Evolutionary conservation across 805 yeast genomes (phyloP), one percentile per base, ranked within the genome.

Genomic region (Hagleromyces aurorensis): DNA sequence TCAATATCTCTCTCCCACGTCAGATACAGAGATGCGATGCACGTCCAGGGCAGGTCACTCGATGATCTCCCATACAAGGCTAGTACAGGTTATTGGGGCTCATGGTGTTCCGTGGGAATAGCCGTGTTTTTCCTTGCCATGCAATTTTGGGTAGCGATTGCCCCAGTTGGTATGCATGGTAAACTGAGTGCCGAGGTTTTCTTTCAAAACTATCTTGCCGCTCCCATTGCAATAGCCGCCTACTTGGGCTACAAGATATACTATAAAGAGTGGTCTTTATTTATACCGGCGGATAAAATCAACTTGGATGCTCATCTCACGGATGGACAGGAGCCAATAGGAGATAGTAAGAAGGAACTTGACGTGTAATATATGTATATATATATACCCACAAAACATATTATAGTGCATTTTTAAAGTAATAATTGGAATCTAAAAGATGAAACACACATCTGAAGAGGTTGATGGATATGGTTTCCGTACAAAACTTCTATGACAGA

Each of bases 91-190:
- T 46, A 72, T 18, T 56, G 46, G 31, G 85, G 85, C 21, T n/a
- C n/a, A n/a, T n/a, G n/a, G n/a, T n/a, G n/a, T n/a, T n/a, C n/a
- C n/a, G n/a, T n/a, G n/a, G 73, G 85, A 3, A 46, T 50, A 27
- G 75, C 72, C 52, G 29, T 62, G 22, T 55, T 75, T 30, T 69
- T 79, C 34, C 59, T 81, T 28, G 62, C 69, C 30, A 77, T 81
- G 22, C 82, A 78, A 53, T 75, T 80, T 61, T 80, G 84, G 80
- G 64, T 74, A 34, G 81, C 85, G 3, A 59, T 77, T 22, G 77
- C 62, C 62, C 87, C 87, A 29, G 47, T 71, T 24, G 68, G 70
- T 7, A n/a, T n/a, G n/a, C n/a, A n/a, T n/a, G 54, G 43, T 5
- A 23, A 57, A 11, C 61, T 59, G 31, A 40, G 43, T 35, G 66